Conservation (phyloP, 2,329 filamentous ascomycete species). For the Botrytis medusae region DNA sequence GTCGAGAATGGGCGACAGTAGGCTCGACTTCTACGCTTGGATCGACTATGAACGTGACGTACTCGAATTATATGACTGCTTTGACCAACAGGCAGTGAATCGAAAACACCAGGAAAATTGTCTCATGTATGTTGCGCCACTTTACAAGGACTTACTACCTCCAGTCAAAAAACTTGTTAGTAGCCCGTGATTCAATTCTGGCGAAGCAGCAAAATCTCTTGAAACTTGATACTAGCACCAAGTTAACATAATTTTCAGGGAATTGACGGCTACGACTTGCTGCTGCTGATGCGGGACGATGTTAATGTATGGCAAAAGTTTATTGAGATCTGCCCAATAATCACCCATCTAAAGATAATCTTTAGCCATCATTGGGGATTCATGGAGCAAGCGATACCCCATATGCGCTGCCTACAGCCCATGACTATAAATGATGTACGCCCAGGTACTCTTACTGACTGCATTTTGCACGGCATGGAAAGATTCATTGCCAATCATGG, state of each 20-base stretch:
- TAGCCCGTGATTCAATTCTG: not conserved
- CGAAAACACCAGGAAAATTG: too few relatives aligned
- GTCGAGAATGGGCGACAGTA: not conserved
- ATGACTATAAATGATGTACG: not conserved
- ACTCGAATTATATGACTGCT: not conserved
- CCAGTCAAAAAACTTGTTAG: not conserved
- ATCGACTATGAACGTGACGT: not conserved
- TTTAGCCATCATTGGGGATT: not conserved
- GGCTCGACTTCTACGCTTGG: not conserved
- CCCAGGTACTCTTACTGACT: not conserved
- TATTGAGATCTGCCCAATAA: not conserved
- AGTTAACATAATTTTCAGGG: not conserved
- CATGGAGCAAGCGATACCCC: rapidly evolving
- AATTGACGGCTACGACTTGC: rapidly evolving
- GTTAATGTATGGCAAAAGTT: not conserved
- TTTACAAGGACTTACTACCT: not conserved
- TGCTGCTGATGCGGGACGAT: rapidly evolving
- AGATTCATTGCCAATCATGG: not conserved
- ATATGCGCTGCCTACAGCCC: not conserved
- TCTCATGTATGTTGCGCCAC: too few relatives aligned
- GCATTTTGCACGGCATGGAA: rapidly evolving
- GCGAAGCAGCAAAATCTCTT: too few relatives aligned
- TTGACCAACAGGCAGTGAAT: too few relatives aligned
- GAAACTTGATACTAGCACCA: not conserved
- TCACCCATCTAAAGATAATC: not conserved